Conservation (phyloP, 345 rosid species). For the Nasturtium officinale region DNA sequence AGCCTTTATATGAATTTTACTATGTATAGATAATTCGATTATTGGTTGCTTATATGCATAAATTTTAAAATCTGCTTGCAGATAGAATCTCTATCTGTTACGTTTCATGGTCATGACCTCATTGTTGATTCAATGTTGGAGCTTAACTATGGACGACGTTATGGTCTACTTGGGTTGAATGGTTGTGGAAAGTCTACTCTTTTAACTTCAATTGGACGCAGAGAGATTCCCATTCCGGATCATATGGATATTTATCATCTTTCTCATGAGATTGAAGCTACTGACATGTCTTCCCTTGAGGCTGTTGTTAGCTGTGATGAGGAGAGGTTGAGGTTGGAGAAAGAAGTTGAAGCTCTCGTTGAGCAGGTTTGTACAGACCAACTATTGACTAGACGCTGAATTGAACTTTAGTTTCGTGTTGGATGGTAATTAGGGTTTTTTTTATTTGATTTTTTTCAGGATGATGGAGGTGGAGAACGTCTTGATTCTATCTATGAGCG, state of each 20-base stretch:
- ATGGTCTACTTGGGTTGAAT: slow-evolving; percentile 94
- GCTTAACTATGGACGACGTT: slow-evolving; percentile 98
- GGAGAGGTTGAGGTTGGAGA: slow-evolving; percentile 88
- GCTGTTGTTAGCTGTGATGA: slow-evolving; percentile 94
- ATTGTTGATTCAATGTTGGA: slow-evolving; percentile 91
- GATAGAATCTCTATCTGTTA: slow-evolving; percentile 94
- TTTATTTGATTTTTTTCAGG: slow-evolving; percentile 43
- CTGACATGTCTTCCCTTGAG: slow-evolving; percentile 90
- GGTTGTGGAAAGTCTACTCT: slow-evolving; percentile 99
- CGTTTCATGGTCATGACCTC: slow-evolving; percentile 96
- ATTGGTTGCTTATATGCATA: neutral
- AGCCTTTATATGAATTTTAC: neutral
- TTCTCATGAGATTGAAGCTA: slow-evolving; percentile 86
- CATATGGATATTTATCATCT: slow-evolving; percentile 97
- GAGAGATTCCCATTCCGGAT: slow-evolving; percentile 94
- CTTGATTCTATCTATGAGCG: slow-evolving; percentile 92
- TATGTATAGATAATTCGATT: neutral
- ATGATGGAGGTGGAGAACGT: slow-evolving; percentile 95
- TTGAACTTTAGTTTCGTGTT: neutral
- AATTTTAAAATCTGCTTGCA: slow-evolving; percentile 45
- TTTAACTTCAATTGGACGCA: slow-evolving; percentile 77
- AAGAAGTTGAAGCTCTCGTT: slow-evolving; percentile 75
- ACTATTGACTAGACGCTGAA: neutral
- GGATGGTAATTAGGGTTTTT: neutral
- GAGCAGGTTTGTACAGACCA: slow-evolving; percentile 55